These are phyloP conservation scores for Diospyros kaki DNA, from an alignment of 148 eudicot genomes.

Conservation along the genomic window DNA sequence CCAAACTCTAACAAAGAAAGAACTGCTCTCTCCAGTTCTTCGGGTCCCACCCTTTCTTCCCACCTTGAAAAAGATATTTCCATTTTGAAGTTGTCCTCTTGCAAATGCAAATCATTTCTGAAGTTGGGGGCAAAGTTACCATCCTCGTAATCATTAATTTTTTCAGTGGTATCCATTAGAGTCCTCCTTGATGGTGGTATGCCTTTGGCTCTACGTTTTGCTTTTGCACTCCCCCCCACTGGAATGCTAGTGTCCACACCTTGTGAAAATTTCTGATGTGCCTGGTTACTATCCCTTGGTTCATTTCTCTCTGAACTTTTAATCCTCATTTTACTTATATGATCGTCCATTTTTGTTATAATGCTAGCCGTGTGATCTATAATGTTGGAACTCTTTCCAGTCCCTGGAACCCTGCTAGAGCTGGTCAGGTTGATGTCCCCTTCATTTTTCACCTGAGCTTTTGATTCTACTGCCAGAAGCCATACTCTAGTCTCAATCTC, in stretches of 20 bases:
- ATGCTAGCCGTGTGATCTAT: conserved; percentile 76
- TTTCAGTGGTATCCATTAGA: conserved; percentile 45
- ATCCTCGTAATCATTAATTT: conserved; percentile 50
- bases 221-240: conserved; percentile 41
- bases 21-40: conserved; percentile 90
- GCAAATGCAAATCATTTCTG: conserved; percentile 39
- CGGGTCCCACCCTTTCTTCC: conserved; percentile 93
- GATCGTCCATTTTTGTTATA: conserved; percentile 74
- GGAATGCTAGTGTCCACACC: conserved; percentile 42
- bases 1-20: conserved; percentile 93
- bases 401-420: conserved; percentile 41
- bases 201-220: conserved; percentile 72
- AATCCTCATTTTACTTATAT: conserved; percentile 48
- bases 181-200: conserved; percentile 50
- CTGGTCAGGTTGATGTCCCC: conserved; percentile 44
- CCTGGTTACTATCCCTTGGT: conserved; percentile 38
- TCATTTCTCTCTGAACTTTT: conserved; percentile 51
- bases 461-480: conserved; percentile 97
- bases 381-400: conserved; percentile 57
- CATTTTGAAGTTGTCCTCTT: conserved; percentile 51
- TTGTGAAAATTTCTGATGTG: conserved; percentile 44
- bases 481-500: conserved; percentile 96
- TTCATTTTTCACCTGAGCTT: conserved; percentile 74
- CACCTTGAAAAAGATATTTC: conserved; percentile 75
- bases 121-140: conserved; percentile 24